Base-by-base conservation (phyloP, 768 basidiomycete species). In the Serendipita sp. region DNA sequence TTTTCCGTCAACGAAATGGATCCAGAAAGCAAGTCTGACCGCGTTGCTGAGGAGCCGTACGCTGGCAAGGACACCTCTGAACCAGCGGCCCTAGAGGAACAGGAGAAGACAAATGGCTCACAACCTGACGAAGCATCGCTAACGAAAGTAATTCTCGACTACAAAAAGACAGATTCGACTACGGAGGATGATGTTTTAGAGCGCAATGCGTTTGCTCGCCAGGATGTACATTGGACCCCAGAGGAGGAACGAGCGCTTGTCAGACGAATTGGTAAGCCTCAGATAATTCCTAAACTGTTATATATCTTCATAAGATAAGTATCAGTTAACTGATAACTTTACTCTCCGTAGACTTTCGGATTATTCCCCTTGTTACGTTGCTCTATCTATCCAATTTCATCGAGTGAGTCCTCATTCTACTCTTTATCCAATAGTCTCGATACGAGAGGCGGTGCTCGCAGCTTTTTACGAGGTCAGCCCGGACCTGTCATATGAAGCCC, bases 381-480 rank as follows among this genome's bases (percentile, higher is more conserved):
- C 66, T 67, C 18, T 67, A 67, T 44, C 48, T 67, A 40, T 65
- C 65, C 44, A 67, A 67, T 45, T 67, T 67, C 46, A 67, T 67
- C 33, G 66, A 67, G 66, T 67, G 37, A 62, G 66, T 34, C 45
- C 33, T 13, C 31, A 10, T 64, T 63, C 63, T 45, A 6, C 16
- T 45, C 3, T 13, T 16, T 64, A 62, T 4, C 44, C 36, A 45
- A 37, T n/a, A 44, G 62, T 37, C 34, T 18, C 27, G 29, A 62
- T 10, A 5, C 29, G 10, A 43, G 27, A 18, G 34, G 55, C 55
- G 55, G 34, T 36, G 55, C 55, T 36, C 18, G 6, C 31, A 5
- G 18, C 23, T 23, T 23, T 23, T 23, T 23, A 23, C 23, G 52
- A 15, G 52, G 16, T 53, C 11, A 29, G 52, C 44, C 11, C n/a